These are phyloP conservation scores for Arthroderma uncinatum DNA, from an alignment of 2,329 filamentous ascomycete species.

Conservation along the genomic window DNA sequence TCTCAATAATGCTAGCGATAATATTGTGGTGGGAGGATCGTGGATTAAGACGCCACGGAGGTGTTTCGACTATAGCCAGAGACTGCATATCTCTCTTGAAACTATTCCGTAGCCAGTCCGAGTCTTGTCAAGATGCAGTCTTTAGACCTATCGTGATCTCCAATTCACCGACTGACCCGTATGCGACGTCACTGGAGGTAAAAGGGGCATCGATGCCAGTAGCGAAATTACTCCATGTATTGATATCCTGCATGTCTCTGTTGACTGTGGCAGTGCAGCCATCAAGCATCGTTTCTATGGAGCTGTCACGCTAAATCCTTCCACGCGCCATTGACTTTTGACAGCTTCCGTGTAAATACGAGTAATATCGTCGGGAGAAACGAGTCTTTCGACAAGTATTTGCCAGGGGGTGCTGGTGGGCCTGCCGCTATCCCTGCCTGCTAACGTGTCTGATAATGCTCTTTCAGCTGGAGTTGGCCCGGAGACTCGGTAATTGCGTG, in stretches of 20 bases:
- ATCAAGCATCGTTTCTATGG: too few relatives aligned
- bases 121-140: too few relatives aligned
- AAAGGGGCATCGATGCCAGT: not conserved
- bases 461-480: not conserved
- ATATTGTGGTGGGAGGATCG: too few relatives aligned
- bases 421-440: not conserved
- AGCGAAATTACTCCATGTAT: conserved; percentile 4
- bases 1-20: too few relatives aligned
- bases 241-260: not conserved
- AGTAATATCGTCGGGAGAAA: not conserved
- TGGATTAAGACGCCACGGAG: too few relatives aligned
- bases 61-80: too few relatives aligned
- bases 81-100: too few relatives aligned
- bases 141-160: too few relatives aligned
- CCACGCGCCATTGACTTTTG: conserved; percentile 2
- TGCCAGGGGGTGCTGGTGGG: not conserved
- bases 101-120: too few relatives aligned
- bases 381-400: too few relatives aligned
- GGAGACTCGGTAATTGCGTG: not conserved
- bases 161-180: too few relatives aligned
- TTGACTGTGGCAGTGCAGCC: conserved; percentile 3
- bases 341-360: not conserved
- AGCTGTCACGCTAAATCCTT: conserved; percentile 1
- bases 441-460: not conserved
- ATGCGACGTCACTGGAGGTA: too few relatives aligned